These are phyloP conservation scores for Linum usitatissimum DNA, from an alignment of 345 rosid species.

Conservation along the genomic window DNA sequence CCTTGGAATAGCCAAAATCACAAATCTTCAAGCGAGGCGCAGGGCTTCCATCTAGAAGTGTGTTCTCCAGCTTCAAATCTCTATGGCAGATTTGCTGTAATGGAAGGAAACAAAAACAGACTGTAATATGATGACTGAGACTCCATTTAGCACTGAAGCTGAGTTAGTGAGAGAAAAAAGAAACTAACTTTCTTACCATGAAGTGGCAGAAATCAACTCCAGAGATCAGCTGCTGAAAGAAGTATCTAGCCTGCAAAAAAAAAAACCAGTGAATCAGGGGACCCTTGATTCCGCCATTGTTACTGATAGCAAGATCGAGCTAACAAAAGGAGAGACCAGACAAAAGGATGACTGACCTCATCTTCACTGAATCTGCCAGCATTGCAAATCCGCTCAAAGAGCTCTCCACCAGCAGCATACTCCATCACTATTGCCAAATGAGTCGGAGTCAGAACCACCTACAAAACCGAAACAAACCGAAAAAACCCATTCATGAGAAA, in stretches of 20 bases:
- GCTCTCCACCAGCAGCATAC: conserved; percentile 11
- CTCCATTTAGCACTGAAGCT: too few species aligned
- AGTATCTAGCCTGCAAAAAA: conserved; percentile 7
- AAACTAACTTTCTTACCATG: not conserved
- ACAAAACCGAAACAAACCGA: not conserved
- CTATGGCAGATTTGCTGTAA: conserved; percentile 10
- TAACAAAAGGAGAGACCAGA: too few species aligned
- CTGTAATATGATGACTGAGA: too few species aligned
- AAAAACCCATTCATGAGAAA: not conserved
- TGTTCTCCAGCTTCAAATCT: conserved; percentile 11
- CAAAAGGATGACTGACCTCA: not conserved
- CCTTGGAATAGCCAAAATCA: conserved; percentile 10
- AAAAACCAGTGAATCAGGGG: not conserved
- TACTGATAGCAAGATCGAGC: not conserved
- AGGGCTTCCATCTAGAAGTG: conserved; percentile 8
- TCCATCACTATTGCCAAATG: conserved; percentile 11
- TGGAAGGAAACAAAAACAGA: not conserved
- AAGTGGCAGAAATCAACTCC: conserved; percentile 7
- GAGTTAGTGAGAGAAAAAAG: not conserved
- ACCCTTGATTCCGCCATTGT: not conserved
- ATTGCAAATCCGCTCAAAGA: conserved; percentile 9
- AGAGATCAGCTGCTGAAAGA: conserved; percentile 12
- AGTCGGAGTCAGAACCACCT: conserved; percentile 10
- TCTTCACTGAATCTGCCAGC: conserved; percentile 11
- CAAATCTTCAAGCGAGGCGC: conserved; percentile 9